phyloP scores from a whole-genome alignment of 1,284 basidiomycete genomes.

The Cutaneotrichosporon spelunceum region DNA sequence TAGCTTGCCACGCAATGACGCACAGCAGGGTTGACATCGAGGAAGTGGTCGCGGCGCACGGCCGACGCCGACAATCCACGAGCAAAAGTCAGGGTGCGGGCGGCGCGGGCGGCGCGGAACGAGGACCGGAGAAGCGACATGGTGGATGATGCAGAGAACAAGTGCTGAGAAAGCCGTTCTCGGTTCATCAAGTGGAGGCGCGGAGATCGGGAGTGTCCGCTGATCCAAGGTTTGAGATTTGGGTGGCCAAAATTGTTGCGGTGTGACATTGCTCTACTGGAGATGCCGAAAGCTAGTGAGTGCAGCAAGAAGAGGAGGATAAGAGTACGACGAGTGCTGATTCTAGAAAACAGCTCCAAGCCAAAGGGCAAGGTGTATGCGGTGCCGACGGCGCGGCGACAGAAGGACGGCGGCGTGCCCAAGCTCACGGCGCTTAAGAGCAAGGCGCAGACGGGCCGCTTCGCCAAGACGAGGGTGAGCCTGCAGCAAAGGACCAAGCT shows the following conservation, averaged over 20 bases:
- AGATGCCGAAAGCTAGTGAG: slow-evolving; percentile 47
- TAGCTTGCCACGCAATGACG: slow-evolving; percentile 7
- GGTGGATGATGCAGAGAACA: not conserved
- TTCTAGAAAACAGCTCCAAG: slow-evolving; percentile 21
- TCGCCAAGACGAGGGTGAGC: slow-evolving; percentile 6
- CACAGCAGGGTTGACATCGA: slow-evolving; percentile 35
- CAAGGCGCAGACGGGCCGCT: slow-evolving; percentile 24
- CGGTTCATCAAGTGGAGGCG: not conserved
- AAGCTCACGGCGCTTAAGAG: slow-evolving; percentile 58
- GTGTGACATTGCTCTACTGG: slow-evolving; percentile 8
- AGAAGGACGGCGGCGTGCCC: slow-evolving; percentile 80
- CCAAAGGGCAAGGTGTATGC: slow-evolving; percentile 40
- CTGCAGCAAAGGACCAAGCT: not conserved
- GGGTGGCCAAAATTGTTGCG: slow-evolving; percentile 21
- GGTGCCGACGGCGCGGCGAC: slow-evolving; percentile 33
- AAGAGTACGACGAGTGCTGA: not conserved
- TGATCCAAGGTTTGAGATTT: not conserved
- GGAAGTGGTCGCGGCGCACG: slow-evolving; percentile 34
- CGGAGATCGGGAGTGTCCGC: slow-evolving; percentile 5
- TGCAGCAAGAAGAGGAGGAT: not conserved
- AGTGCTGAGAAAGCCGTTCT: not conserved
- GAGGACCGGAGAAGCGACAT: slow-evolving; percentile 23
- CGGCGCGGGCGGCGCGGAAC: slow-evolving; percentile 10
- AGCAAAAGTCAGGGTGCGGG: not conserved
- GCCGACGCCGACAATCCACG: slow-evolving; percentile 25